Percentiles rank a stretch among this genome's conserved stretches.
phyloP scores from a whole-genome alignment of 2,329 filamentous ascomycete genomes.

The Aspergillus luchuensis region DNA sequence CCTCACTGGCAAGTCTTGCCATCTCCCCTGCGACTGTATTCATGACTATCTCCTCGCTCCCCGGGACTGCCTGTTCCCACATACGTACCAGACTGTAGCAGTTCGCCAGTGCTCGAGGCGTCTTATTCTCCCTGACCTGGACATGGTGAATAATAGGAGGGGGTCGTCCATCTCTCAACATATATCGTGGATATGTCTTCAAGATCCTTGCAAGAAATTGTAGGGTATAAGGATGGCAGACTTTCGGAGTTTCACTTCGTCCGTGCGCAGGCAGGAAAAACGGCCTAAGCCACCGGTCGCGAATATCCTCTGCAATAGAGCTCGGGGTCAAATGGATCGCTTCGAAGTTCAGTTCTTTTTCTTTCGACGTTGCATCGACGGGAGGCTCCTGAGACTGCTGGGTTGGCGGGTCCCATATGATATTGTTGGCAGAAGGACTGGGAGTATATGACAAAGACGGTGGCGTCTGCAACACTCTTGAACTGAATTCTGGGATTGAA shows the following conservation, averaged over 20 bases:
- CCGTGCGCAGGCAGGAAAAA: constrained; percentile 24
- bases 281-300: constrained; percentile 31
- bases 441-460: no score
- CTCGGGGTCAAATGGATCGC: no score
- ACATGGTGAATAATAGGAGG: constrained; percentile 32
- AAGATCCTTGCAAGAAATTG: constrained; percentile 29
- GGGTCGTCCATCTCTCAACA: constrained; percentile 17
- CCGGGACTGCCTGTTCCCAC: constrained; percentile 27
- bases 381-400: no score
- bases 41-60: constrained; percentile 30
- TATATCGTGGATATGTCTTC: constrained; percentile 27
- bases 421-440: no score
- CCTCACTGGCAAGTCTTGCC: constrained; percentile 22
- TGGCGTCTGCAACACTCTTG: no score
- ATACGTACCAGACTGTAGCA: constrained; percentile 33
- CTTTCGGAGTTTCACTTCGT: constrained; percentile 24
- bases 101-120: constrained; percentile 25
- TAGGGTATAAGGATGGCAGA: constrained; percentile 24
- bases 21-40: constrained; percentile 29
- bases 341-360: no score
- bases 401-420: no score
- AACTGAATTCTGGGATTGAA: no score
- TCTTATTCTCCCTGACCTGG: constrained; percentile 16
- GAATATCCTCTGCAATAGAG: constrained; percentile 21
- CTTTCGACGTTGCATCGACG: no score